phyloP scores from a whole-genome alignment of 768 basidiomycete species.

The Pholiota microspora region DNA sequence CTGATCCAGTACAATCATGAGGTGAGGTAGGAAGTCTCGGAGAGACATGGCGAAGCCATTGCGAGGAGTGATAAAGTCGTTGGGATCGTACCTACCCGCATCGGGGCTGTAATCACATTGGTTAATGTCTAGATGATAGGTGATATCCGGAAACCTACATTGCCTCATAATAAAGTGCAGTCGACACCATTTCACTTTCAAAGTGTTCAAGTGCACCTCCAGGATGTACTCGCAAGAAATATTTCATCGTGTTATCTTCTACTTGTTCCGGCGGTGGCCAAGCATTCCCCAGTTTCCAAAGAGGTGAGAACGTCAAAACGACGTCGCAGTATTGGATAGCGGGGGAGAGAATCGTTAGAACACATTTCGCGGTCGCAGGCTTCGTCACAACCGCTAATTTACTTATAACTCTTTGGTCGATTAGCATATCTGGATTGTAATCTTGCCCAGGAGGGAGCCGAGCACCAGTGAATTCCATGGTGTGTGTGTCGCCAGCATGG shows the following conservation, averaged over 20 bases:
- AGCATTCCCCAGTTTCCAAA: constrained; percentile 73
- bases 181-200: constrained; percentile 76
- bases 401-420: constrained; percentile 75
- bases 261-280: constrained; percentile 77
- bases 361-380: constrained; percentile 73
- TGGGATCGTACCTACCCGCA: constrained; percentile 70
- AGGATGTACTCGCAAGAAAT: constrained; percentile 79
- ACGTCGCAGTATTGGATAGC: constrained; percentile 79
- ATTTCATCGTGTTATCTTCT: constrained; percentile 61
- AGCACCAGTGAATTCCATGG: constrained; percentile 82
- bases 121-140: neutral
- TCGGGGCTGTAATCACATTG: constrained; percentile 59
- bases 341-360: constrained; percentile 72
- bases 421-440: constrained; percentile 63
- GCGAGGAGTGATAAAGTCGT: constrained; percentile 74
- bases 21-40: constrained; percentile 75
- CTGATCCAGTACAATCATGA: constrained; percentile 80
- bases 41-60: constrained; percentile 87
- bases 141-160: constrained; percentile 68
- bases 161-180: constrained; percentile 84
- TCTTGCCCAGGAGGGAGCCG: constrained; percentile 63
- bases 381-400: constrained; percentile 76
- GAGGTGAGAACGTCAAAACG: constrained; percentile 62
- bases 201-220: constrained; percentile 88
- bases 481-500: constrained; percentile 73